Conservation (phyloP, 2,329 filamentous ascomycete species). For the Didymella segeticola region DNA sequence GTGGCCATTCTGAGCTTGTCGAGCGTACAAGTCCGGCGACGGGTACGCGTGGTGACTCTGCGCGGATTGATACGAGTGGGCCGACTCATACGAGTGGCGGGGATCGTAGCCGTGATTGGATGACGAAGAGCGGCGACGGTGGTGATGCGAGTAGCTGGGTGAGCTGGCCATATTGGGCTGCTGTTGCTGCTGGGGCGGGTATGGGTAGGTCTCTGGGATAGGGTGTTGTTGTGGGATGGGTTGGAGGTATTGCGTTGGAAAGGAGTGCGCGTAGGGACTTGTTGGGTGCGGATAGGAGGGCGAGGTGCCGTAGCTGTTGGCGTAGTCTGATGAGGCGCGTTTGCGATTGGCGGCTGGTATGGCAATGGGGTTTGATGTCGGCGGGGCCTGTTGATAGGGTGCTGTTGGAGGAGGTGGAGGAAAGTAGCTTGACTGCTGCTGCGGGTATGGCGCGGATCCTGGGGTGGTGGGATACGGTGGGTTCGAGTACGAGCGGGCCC, state of each 20-base stretch:
- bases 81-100: slow-evolving; percentile 6
- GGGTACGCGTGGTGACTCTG: not conserved
- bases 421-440: slow-evolving; percentile 15
- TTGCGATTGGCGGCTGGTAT: slow-evolving; percentile 7
- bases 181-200: slow-evolving; percentile 2
- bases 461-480: slow-evolving; percentile 27
- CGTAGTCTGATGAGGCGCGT: slow-evolving; percentile 1
- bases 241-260: slow-evolving; percentile 10
- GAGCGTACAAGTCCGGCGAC: slow-evolving; percentile 4
- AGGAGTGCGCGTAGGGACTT: slow-evolving; percentile 2
- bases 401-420: slow-evolving; percentile 10
- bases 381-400: slow-evolving; percentile 5
- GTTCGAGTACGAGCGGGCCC: slow-evolving; percentile 12
- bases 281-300: not conserved
- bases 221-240: slow-evolving; percentile 19
- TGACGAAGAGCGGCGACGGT: slow-evolving; percentile 8
- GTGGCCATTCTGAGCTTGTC: not conserved
- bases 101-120: slow-evolving; percentile 6
- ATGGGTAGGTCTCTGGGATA: slow-evolving; percentile 1
- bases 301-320: not conserved
- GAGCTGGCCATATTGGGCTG: not conserved
- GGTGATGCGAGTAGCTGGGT: not conserved
- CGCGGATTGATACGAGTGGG: slow-evolving; percentile 8
- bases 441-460: slow-evolving; percentile 11
- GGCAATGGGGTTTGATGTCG: slow-evolving; percentile 5